phyloP scores from a whole-genome alignment of 2,329 filamentous ascomycete species.

The Gnomoniopsis smithogilvyi region DNA sequence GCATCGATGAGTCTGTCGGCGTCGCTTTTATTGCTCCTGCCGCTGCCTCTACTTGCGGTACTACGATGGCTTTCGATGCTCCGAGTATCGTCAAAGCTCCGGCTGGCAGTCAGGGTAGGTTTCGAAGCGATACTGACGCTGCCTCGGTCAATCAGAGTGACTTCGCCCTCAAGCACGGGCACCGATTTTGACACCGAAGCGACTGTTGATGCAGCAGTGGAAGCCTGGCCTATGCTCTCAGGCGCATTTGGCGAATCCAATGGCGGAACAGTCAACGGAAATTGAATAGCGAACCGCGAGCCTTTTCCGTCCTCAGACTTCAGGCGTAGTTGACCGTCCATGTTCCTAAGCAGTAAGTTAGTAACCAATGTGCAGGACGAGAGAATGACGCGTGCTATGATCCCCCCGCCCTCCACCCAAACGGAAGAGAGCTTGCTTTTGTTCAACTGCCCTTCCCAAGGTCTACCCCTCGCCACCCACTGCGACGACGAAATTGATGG shows the following conservation, averaged over 20 bases:
- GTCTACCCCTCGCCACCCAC: neutral
- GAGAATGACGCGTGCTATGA: neutral
- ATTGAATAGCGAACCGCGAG: conserved; percentile 75
- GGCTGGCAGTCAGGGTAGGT: conserved; percentile 23
- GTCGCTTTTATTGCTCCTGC: conserved; percentile 54
- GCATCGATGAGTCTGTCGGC: conserved; percentile 71
- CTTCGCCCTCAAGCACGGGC: conserved; percentile 45
- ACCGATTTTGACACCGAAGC: conserved; percentile 30
- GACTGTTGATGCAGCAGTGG: conserved; percentile 23
- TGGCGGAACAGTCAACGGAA: conserved; percentile 67
- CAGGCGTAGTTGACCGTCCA: conserved; percentile 81
- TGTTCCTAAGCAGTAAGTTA: conserved; percentile 48
- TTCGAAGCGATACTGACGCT: conserved; percentile 22
- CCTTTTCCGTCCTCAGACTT: conserved; percentile 82
- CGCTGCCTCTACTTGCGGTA: conserved; percentile 47
- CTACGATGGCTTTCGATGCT: conserved; percentile 41
- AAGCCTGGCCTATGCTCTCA: neutral
- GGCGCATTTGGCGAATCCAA: conserved; percentile 3
- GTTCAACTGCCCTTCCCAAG: neutral
- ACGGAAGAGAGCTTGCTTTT: neutral
- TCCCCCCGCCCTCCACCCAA: too few relatives aligned
- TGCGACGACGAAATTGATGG: neutral
- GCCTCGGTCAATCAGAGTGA: conserved; percentile 57
- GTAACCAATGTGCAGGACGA: neutral
- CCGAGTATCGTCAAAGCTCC: conserved; percentile 33